A percentile compares a stretch with the other conserved stretches of the same genome.
Evolutionary conservation across 1,139 yeast genomes (phyloP).

Genomic region (Candida albicans): DNA sequence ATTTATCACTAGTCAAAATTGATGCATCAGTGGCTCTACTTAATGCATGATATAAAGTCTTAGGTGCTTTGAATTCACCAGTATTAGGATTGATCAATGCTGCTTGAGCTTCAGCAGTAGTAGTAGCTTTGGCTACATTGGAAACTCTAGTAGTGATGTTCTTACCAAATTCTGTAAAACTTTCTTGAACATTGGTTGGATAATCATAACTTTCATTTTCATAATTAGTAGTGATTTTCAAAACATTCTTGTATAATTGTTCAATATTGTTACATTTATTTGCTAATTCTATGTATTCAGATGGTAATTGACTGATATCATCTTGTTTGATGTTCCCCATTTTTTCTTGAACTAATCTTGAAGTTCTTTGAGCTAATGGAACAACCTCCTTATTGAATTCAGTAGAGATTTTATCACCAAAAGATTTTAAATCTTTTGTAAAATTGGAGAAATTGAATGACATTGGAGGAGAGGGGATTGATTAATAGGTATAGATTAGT

Average conservation of each 20-base stretch:
- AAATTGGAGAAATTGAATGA: slow-evolving; percentile 47
- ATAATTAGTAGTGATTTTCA: slow-evolving; percentile 69
- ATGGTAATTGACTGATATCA: slow-evolving; percentile 79
- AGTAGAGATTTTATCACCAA: slow-evolving; percentile 39
- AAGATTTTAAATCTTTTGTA: slow-evolving; percentile 40
- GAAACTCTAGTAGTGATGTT: slow-evolving; percentile 65
- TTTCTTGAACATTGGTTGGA: slow-evolving; percentile 75
- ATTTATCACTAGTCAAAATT: slow-evolving; percentile 45
- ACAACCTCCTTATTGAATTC: slow-evolving; percentile 49
- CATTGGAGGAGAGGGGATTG: slow-evolving; percentile 31
- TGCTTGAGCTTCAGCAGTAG: slow-evolving; percentile 82
- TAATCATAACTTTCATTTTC: slow-evolving; percentile 83
- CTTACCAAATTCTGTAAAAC: slow-evolving; percentile 72
- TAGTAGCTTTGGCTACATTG: slow-evolving; percentile 70
- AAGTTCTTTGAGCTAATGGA: slow-evolving; percentile 80
- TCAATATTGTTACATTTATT: slow-evolving; percentile 74
- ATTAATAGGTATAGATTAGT: neutral
- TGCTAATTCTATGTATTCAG: slow-evolving; percentile 77
- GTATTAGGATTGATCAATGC: slow-evolving; percentile 60
- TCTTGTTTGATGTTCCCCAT: slow-evolving; percentile 70
- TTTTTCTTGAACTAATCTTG: slow-evolving; percentile 74
- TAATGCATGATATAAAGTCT: slow-evolving; percentile 82
- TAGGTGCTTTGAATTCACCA: slow-evolving; percentile 63
- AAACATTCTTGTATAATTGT: slow-evolving; percentile 66
- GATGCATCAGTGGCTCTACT: slow-evolving; percentile 70